Evolutionary conservation across 2,329 filamentous ascomycete species (phyloP).

Genomic region (Ophiocordyceps sinensis): DNA sequence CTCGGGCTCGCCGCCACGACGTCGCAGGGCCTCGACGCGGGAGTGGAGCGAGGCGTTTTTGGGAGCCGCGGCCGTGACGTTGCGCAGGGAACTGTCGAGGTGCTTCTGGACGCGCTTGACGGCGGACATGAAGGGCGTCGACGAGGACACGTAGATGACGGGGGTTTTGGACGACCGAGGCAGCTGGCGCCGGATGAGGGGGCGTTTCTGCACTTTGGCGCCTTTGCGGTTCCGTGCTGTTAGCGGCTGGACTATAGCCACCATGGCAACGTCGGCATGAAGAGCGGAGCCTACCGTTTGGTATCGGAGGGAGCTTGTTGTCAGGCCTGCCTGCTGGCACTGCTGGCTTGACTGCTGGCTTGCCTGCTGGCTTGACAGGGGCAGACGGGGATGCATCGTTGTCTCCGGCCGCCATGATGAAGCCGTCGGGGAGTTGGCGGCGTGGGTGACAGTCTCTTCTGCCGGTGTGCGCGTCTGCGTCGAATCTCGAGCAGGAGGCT

Average conservation of each 20-base stretch:
- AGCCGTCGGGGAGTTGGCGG: not conserved
- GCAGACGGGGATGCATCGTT: not conserved
- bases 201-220: conserved; percentile 33
- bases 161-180: conserved; percentile 27
- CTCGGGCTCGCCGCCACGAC: conserved; percentile 7
- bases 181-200: conserved; percentile 24
- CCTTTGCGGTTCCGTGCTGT: conserved; percentile 17
- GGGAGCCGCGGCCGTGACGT: conserved; percentile 27
- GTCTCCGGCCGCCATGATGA: not conserved
- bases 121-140: conserved; percentile 52
- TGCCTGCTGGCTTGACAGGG: not conserved
- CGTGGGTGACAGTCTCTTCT: too few relatives aligned
- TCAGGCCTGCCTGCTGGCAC: not conserved
- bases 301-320: conserved; percentile 20
- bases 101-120: conserved; percentile 51
- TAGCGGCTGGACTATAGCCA: not conserved
- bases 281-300: conserved; percentile 14
- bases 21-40: conserved; percentile 28
- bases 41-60: conserved; percentile 29
- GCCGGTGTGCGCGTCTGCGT: too few relatives aligned
- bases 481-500: too few relatives aligned
- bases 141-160: conserved; percentile 49
- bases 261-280: not conserved
- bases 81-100: conserved; percentile 36
- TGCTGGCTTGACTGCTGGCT: not conserved